Evolutionary conservation across 768 basidiomycete species (phyloP), one percentile per base, ranked within the genome.

Genomic region (Phaffia tasmanica): DNA sequence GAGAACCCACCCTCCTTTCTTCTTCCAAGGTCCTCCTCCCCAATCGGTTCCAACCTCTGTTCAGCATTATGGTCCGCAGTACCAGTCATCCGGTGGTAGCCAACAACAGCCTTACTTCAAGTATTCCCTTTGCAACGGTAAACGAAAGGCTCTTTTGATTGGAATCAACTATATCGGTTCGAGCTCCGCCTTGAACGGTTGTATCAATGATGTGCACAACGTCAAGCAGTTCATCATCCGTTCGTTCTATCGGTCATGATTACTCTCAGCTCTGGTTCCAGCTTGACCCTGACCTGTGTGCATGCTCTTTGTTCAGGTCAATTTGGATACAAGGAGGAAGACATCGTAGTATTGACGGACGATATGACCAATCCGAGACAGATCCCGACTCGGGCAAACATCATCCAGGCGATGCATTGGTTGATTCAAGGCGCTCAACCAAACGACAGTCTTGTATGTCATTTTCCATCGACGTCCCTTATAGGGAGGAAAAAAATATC

Each of bases 181-280:
- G 30, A 9, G 9, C 11, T 32, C 61, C 18, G 61, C 35, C 16
- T 47, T 67, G 2, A 14, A 35, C 9, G 63, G 65, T 1, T 98
- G 94, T 74, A 86, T 94, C 74, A 94, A 97, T 74, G 94, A 99
- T 72, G 93, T 86, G 0, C 76, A 79, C 57, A 93, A 91, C 74
- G 83, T 97, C 62, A 80, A 82, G 71, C 75, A 78, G n/a, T 97
- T 97, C 79, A 77, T 93, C 56, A 81, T 79, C 68, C 64, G 21
- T 49, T n/a, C 19, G 57, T 53, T 66, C 27, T 18, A 16, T 42
- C 32, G 1, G 73, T 72, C 72, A 32, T 65, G 71, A 59, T 14
- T 27, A 19, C 16, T 18, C 21, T 62, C 15, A 18, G 25, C 15
- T 16, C 25, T 47, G 35, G 30, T 5, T 47, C 55, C n/a, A n/a